Evolutionary conservation across 2,329 filamentous ascomycete species (phyloP).

Genomic region (Lachnellula cervina): DNA sequence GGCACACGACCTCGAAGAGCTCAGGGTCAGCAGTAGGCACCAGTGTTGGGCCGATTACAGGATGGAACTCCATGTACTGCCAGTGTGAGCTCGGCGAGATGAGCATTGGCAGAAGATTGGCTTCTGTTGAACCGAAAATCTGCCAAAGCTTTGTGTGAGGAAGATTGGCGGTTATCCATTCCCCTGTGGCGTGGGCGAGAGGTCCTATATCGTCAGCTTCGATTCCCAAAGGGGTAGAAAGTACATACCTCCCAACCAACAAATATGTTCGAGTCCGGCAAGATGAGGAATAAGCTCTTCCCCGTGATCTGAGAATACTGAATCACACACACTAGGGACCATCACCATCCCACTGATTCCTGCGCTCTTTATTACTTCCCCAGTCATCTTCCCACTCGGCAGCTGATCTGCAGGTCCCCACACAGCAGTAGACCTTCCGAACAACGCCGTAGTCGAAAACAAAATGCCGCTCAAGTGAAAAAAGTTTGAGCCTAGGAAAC

Average conservation of each 20-base stretch:
- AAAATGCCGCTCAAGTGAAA: conserved; percentile 18
- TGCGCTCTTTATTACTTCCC: conserved; percentile 19
- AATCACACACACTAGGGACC: conserved; percentile 13
- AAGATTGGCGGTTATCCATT: conserved; percentile 27
- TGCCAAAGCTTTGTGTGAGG: conserved; percentile 20
- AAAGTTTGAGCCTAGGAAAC: conserved; percentile 7
- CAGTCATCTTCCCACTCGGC: conserved; percentile 10
- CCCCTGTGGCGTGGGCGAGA: conserved; percentile 26
- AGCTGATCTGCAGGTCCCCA: conserved; percentile 7
- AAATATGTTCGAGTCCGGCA: conserved; percentile 9
- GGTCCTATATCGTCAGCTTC: conserved; percentile 20
- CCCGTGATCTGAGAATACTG: conserved; percentile 11
- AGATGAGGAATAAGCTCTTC: conserved; percentile 12
- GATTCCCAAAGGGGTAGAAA: too few species aligned
- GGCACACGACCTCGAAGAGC: conserved; percentile 33
- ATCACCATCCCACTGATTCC: conserved; percentile 18
- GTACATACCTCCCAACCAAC: conserved; percentile 21
- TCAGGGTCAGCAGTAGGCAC: conserved; percentile 21
- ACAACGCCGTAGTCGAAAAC: not conserved
- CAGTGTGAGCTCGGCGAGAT: conserved; percentile 28
- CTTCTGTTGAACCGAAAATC: conserved; percentile 33
- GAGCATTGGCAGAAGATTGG: conserved; percentile 18
- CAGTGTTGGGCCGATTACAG: conserved; percentile 16
- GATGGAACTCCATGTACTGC: conserved; percentile 31
- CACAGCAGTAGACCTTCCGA: conserved; percentile 4